Conservation (phyloP, 495 filamentous ascomycete genomes). For the Hypoxylon cercidicola region DNA sequence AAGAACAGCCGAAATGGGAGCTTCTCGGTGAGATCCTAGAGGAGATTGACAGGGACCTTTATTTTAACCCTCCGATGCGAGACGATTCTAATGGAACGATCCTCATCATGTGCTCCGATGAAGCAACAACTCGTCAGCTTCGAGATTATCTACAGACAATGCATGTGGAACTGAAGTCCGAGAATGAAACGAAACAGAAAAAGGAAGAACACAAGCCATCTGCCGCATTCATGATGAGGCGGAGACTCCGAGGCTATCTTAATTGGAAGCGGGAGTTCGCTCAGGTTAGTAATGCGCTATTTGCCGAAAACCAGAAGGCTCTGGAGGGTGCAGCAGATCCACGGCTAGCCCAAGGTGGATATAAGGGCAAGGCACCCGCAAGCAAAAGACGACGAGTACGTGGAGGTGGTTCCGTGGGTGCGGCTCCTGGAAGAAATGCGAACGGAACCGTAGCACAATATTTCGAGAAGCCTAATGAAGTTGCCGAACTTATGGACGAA, state of each 20-base stretch:
- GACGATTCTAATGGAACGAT: conserved; percentile 92
- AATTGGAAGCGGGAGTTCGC: conserved; percentile 92
- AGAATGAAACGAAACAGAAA: conserved; percentile 52
- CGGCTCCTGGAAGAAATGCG: conserved; percentile 60
- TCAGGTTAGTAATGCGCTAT: conserved; percentile 78
- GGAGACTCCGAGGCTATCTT: conserved; percentile 86
- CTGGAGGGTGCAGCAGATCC: conserved; percentile 69
- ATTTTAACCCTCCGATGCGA: conserved; percentile 76
- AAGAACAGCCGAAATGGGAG: conserved; percentile 95
- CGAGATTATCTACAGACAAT: conserved; percentile 92
- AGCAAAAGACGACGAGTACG: conserved; percentile 92
- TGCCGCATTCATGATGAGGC: conserved; percentile 86
- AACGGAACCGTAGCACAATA: conserved; percentile 61
- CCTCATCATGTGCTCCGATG: conserved; percentile 93
- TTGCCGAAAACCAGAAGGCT: conserved; percentile 81
- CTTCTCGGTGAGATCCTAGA: conserved; percentile 85
- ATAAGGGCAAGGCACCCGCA: conserved; percentile 67
- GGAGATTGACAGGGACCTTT: conserved; percentile 92
- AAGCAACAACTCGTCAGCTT: conserved; percentile 86
- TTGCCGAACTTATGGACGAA: conserved; percentile 68
- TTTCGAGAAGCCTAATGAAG: conserved; percentile 61
- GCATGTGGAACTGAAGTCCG: conserved; percentile 72
- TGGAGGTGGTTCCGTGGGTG: conserved; percentile 73
- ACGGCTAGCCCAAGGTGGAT: conserved; percentile 51
- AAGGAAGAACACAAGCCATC: conserved; percentile 69